Conservation (phyloP, 805 yeast genomes). For the Kuraishia cidri region DNA sequence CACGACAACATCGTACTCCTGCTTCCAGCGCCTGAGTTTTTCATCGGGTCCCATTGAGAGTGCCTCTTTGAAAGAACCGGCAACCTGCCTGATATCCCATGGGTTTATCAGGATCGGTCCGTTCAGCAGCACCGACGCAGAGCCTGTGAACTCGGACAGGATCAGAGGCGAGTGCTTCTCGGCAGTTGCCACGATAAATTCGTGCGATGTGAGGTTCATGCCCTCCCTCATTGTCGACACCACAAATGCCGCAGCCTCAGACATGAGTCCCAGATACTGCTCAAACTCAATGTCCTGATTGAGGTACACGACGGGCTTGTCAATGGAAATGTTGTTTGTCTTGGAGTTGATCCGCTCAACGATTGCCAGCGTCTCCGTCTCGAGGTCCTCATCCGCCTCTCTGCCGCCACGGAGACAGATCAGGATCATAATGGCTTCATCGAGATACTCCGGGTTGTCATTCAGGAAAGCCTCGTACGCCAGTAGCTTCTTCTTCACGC, state of each 20-base stretch:
- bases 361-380: conserved; percentile 63
- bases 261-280: conserved; percentile 78
- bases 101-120: conserved; percentile 84
- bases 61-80: conserved; percentile 55
- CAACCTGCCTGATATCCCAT: conserved; percentile 69
- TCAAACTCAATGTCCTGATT: conserved; percentile 85
- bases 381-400: conserved; percentile 50
- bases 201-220: conserved; percentile 94
- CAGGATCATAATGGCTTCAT: conserved; percentile 69
- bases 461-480: conserved; percentile 78
- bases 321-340: conserved; percentile 60
- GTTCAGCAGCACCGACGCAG: conserved; percentile 65
- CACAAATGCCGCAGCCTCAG: conserved; percentile 81
- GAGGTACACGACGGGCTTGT: conserved; percentile 79
- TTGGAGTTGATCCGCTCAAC: conserved; percentile 81
- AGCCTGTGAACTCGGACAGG: conserved; percentile 90
- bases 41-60: conserved; percentile 58
- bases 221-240: conserved; percentile 95
- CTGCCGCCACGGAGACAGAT: conserved; percentile 57
- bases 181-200: conserved; percentile 69
- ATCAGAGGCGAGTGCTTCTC: conserved; percentile 74
- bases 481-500: conserved; percentile 76
- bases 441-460: conserved; percentile 62
- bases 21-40: conserved; percentile 51
- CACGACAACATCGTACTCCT: conserved; percentile 46